Conservation (phyloP, 139 green algal species). For the Choricystis sp. region DNA sequence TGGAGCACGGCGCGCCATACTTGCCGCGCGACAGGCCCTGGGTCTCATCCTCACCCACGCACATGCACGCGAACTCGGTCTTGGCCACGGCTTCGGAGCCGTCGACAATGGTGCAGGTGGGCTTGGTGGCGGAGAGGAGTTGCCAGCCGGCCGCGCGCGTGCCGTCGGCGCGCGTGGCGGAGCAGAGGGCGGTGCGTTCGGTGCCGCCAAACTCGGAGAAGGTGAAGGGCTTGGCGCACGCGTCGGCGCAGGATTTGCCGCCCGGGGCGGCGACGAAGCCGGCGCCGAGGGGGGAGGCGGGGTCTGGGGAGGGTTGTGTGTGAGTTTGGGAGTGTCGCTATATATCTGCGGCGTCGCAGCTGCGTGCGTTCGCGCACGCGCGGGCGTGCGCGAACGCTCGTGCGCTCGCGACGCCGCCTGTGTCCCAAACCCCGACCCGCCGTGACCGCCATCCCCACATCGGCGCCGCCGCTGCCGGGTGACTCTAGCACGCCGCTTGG, state of each 20-base stretch:
- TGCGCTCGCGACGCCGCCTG: no score
- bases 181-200: neutral
- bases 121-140: neutral
- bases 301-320: no score
- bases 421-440: no score
- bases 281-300: neutral
- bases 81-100: no score
- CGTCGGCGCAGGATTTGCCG: neutral
- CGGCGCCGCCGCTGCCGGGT: no score
- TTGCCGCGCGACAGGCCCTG: neutral
- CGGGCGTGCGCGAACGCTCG: no score
- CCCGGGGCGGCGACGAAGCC: neutral
- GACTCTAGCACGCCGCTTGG: no score
- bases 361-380: no score
- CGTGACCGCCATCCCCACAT: no score
- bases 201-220: neutral
- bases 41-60: neutral
- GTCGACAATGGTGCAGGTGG: neutral
- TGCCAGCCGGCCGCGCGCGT: neutral
- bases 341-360: no score
- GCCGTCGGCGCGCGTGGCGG: neutral
- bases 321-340: no score
- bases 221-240: neutral
- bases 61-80: neutral
- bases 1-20: neutral